Base-by-base conservation (phyloP, 208 protist species). In the Leishmania amazonensis region DNA sequence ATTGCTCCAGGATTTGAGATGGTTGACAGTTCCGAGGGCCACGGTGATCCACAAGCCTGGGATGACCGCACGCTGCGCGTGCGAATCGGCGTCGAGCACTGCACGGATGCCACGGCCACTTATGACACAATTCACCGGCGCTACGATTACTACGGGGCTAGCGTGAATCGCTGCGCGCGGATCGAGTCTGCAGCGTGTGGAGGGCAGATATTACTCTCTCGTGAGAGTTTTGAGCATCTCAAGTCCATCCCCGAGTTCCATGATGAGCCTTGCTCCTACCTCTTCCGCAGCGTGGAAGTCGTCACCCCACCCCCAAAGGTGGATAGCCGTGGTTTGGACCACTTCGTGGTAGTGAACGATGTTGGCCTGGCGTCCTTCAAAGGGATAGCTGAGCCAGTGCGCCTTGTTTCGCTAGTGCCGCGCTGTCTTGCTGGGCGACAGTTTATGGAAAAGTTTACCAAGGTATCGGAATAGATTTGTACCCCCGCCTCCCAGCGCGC, bases 81-180 rank as follows among this genome's bases (percentile, higher is more conserved):
- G 71, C 85, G 90, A 38, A 91, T 95, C 68, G 87, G 89, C 73
- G 72, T 97, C 2, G 91, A 96, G 86, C 88, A 95, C 91, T 97
- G 92, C 85, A 88, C 80, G 21, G 90, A 94, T 31, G 90, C 90
- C 45, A 86, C 78, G 54, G 87, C 88, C 35, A 89, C 83, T 7
- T 97, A 95, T 79, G 92, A 97, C 76, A 78, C 76, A 49, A 88
- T 94, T 35, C 85, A 92, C 60, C 81, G 89, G 13, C 84, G 91
- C 31, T 95, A 95, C 81, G 95, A 98, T 84, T 99, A 98, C 89
- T 97, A 96, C 81, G 95, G 96, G 31, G 89, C 88, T 0, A 94
- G 93, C 57, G 96, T 99, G 2, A 98, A 97, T 81, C 91, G 91
- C 31, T 91, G 93, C 67, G 90, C 95, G 4, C 90, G 95, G 40